Evolutionary conservation across 177 flowering plant species (phyloP).

Genomic region (Vitis hybrid): DNA sequence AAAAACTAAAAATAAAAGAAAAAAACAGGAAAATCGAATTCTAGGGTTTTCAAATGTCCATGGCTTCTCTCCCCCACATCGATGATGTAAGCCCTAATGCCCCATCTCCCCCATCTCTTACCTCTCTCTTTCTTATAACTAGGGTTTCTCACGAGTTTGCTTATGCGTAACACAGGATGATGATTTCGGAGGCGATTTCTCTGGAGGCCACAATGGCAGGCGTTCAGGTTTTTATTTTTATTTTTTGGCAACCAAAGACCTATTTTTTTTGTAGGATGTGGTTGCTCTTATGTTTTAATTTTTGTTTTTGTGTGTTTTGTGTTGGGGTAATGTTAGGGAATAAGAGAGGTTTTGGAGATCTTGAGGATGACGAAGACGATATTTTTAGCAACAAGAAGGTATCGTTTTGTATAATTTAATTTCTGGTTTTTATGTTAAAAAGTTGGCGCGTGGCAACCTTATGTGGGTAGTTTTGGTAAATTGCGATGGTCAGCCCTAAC

Average conservation of each 20-base stretch:
- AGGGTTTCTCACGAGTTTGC: neutral
- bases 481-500: too few relatives aligned
- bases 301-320: neutral
- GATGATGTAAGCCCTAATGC: constrained; percentile 48
- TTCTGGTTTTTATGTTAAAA: neutral
- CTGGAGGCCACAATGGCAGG: constrained; percentile 37
- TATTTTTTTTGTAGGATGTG: neutral
- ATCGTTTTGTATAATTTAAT: neutral
- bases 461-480: too few relatives aligned
- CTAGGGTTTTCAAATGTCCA: constrained; percentile 27
- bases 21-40: neutral
- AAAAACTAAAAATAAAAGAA: neutral
- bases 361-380: constrained; percentile 84
- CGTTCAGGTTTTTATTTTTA: constrained; percentile 44
- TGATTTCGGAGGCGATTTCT: constrained; percentile 84
- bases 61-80: constrained; percentile 49
- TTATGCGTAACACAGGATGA: constrained; percentile 49
- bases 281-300: neutral
- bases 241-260: neutral
- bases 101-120: neutral
- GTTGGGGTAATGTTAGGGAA: constrained; percentile 42
- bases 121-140: neutral
- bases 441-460: neutral
- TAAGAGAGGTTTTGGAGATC: constrained; percentile 83
- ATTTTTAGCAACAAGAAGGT: constrained; percentile 83